phyloP scores from a whole-genome alignment of 371 early-diverging fungal genomes.

The Rhizopus stolonifer region DNA sequence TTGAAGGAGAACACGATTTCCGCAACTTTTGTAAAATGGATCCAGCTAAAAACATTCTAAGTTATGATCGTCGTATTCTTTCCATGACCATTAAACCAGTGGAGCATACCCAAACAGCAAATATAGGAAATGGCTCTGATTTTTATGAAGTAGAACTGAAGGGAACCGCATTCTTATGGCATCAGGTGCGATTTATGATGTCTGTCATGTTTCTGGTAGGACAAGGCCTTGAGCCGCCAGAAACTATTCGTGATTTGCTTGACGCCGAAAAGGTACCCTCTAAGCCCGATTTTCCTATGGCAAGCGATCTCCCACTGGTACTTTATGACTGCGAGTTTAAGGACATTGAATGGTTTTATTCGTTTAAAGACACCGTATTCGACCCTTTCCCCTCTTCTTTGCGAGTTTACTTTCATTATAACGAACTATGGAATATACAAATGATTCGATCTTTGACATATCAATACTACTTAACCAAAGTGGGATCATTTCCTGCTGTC shows the following conservation, averaged over 20 bases:
- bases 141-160: slow-evolving; percentile 70
- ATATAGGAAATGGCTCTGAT: slow-evolving; percentile 28
- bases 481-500: slow-evolving; percentile 16
- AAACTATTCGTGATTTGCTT: slow-evolving; percentile 36
- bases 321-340: slow-evolving; percentile 88
- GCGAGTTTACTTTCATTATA: slow-evolving; percentile 45
- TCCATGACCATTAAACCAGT: slow-evolving; percentile 67
- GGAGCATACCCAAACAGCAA: slow-evolving; percentile 2
- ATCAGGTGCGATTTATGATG: slow-evolving; percentile 97
- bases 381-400: slow-evolving; percentile 33
- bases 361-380: slow-evolving; percentile 11
- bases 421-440: slow-evolving; percentile 52
- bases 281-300: slow-evolving; percentile 59
- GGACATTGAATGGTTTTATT: slow-evolving; percentile 51
- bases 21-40: slow-evolving; percentile 95
- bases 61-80: slow-evolving; percentile 72
- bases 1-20: slow-evolving; percentile 88
- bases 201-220: slow-evolving; percentile 87
- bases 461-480: slow-evolving; percentile 26
- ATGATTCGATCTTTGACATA: slow-evolving; percentile 50
- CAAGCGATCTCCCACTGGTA: slow-evolving; percentile 84
- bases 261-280: slow-evolving; percentile 32
- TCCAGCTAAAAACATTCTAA: slow-evolving; percentile 73
- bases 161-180: slow-evolving; percentile 94
- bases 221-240: slow-evolving; percentile 44